Base-by-base conservation (phyloP, 164 flowering plant species). In the Magnolia officinalis region DNA sequence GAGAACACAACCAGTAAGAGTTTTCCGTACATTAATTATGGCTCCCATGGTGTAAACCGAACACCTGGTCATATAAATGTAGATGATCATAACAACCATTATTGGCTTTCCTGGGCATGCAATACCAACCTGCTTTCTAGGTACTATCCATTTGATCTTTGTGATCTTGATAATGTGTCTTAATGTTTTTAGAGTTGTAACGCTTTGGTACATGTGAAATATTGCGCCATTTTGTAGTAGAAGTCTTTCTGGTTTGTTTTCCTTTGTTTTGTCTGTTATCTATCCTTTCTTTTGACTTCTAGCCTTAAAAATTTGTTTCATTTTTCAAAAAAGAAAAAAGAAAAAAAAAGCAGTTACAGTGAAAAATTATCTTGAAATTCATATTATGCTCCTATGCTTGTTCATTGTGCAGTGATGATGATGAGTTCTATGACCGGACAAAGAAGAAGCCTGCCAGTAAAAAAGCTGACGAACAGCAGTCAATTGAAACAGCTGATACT, bases 351-450 rank as follows among this genome's bases (percentile, higher is more conserved):
- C 23, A 20, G 68, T 20, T 29, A 65, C 2, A 8, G 16, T 37
- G 50, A 11, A 67, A 26, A 5, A 14, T 7, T 67, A 11, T 26
- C n/a, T 67, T 67, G 71, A 31, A 67, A 4, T 31, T 67, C 71
- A 31, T 31, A 26, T 67, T 19, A 8, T 64, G 6, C 31, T 67
- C 31, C 20, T 14, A 14, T 31, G 26, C 50, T 67, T 67, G 71
- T 26, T 6, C 50, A 26, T 24, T 18, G 49, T 29, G 16, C 85
- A 96, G 98, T 85, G 99, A 94, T 83, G 99, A 96, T 72, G 99
- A 96, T 83, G 98, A 96, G 63, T 96, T 94, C 76, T 94, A 92
- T 83, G 99, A 94, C 81, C 97, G 98, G 74, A 90, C 98, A 67
- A 87, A 87, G 87, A 90, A 88, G 84, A 86, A 90, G 76, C 75